phyloP scores from a whole-genome alignment of 495 filamentous ascomycete genomes.

The Podospora fimiseda region DNA sequence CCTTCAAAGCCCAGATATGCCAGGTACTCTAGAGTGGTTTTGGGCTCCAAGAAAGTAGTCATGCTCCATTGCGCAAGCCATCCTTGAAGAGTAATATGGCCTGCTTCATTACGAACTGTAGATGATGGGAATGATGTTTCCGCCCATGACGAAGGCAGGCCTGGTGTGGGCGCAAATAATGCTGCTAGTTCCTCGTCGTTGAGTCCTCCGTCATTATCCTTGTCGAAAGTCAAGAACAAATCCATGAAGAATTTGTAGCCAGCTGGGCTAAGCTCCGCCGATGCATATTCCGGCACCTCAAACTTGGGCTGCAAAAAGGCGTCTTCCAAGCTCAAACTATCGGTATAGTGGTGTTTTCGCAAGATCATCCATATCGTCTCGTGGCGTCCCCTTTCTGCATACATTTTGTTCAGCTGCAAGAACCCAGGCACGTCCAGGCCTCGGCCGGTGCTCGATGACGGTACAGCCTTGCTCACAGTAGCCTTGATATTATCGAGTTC shows the following conservation, averaged over 20 bases:
- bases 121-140: conserved; percentile 85
- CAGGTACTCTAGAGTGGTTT: conserved; percentile 89
- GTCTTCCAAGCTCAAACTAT: conserved; percentile 84
- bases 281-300: conserved; percentile 83
- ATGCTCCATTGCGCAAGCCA: conserved; percentile 99
- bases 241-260: conserved; percentile 98
- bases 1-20: conserved; percentile 90
- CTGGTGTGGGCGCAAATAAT: conserved; percentile 89
- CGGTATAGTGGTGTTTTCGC: conserved; percentile 93
- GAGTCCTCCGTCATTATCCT: conserved; percentile 93
- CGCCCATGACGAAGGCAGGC: conserved; percentile 76
- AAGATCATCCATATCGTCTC: conserved; percentile 97
- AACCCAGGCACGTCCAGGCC: conserved; percentile 81
- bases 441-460: conserved; percentile 55
- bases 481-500: conserved; percentile 86
- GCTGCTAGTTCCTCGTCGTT: conserved; percentile 76
- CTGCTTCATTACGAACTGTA: conserved; percentile 90
- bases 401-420: conserved; percentile 84
- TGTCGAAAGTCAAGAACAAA: conserved; percentile 88
- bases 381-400: conserved; percentile 94
- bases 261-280: conserved; percentile 87
- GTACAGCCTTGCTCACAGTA: conserved; percentile 62
- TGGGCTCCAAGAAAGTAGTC: conserved; percentile 94
- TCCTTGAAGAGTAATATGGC: conserved; percentile 90
- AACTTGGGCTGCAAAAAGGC: conserved; percentile 89